Evolutionary conservation across 1,284 basidiomycete genomes (phyloP).

Genomic region (Pholiota adiposa): DNA sequence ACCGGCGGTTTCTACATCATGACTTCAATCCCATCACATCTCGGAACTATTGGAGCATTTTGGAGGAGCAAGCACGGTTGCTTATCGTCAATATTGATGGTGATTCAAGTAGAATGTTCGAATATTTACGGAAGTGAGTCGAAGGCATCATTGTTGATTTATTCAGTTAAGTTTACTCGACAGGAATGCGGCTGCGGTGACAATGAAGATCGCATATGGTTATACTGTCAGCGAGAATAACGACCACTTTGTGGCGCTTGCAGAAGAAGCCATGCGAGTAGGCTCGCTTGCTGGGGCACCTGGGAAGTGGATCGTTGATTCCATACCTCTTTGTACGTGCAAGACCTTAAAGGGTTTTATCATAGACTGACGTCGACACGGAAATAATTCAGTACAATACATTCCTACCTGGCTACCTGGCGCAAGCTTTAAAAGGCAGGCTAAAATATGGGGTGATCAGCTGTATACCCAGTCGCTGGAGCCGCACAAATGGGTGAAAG

Average conservation of each 20-base stretch:
- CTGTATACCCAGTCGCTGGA: conserved; percentile 38
- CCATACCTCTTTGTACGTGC: conserved; percentile 40
- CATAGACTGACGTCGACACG: no score
- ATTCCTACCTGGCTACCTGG: conserved; percentile 43
- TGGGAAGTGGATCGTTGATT: conserved; percentile 51
- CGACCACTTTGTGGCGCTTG: conserved; percentile 44
- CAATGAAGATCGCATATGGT: conserved; percentile 50
- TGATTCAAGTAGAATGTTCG: conserved; percentile 33
- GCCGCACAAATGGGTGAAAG: conserved; percentile 44
- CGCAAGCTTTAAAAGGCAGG: conserved; percentile 41
- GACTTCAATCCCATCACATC: conserved; percentile 38
- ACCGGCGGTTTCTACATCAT: conserved; percentile 40
- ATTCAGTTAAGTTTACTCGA: background rate
- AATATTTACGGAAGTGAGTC: conserved; percentile 39
- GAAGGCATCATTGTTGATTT: background rate
- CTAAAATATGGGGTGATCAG: conserved; percentile 35
- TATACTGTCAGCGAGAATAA: conserved; percentile 37
- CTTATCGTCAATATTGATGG: conserved; percentile 35
- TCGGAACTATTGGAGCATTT: conserved; percentile 29
- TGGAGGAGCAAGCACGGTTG: conserved; percentile 36
- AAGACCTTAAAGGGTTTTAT: no score
- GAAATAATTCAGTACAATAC: conserved; percentile 34
- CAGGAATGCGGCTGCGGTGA: conserved; percentile 44
- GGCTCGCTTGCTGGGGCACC: conserved; percentile 42
- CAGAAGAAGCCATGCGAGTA: conserved; percentile 43